Evolutionary conservation across 495 filamentous ascomycete genomes (phyloP), one percentile per base, ranked within the genome.

Genomic region (Xylaria flabelliformis): DNA sequence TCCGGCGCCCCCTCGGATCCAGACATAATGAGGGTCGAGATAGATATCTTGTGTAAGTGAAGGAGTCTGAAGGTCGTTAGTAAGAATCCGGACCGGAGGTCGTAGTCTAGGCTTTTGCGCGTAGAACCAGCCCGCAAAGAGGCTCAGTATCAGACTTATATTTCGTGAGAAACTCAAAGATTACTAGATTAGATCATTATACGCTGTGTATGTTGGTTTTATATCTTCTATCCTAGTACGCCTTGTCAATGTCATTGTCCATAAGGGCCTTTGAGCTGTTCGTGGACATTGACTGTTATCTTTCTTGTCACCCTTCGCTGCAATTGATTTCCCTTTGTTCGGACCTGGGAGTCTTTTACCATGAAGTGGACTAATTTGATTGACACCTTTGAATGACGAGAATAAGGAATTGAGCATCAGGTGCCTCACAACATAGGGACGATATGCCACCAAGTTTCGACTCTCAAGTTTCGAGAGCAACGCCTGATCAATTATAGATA

Each of bases 241-340:
- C 21, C 51, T 26, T 56, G 12, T 56, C 53, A 32, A 56, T 56
- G 53, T 17, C 15, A 56, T 56, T 56, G 53, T 56, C 53, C 26
- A 32, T 32, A 32, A 56, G 53, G 13, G 12, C 4, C 26, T 56
- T 56, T 56, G 1, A 8, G 53, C 26, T 24, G 9, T 29, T 26
- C 4, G 10, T 8, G 3, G 7, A 29, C 51, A 55, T 13, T 55
- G n/a, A 9, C 21, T 29, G 26, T 29, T 2, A 29, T 29, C 26
- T 29, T 29, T 29, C 26, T 56, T 56, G 5, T 56, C 26, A 12
- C 3, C 3, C 13, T 24, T 55, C 29, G 13, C 9, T 56, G 12
- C 29, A 32, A 32, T 56, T 13, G 13, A 56, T 29, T 4, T 17
- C 26, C 26, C 29, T 32, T 56, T 29, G 13, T 32, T 12, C 9